Conservation (phyloP, 176 grass and related monocot genomes). For the Aegilops tauschii region DNA sequence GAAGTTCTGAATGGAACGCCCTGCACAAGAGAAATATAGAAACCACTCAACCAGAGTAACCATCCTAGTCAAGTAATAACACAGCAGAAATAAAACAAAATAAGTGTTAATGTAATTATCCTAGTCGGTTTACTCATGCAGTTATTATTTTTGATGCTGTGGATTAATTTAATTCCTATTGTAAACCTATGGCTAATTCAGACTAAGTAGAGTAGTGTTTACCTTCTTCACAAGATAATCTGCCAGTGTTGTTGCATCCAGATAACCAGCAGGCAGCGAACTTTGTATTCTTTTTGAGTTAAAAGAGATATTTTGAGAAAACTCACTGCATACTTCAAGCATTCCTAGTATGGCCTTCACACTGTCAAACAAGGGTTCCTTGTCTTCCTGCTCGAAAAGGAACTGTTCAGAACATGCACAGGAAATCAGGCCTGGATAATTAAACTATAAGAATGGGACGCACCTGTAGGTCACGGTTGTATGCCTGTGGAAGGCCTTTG, state of each 20-base stretch:
- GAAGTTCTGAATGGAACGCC: constrained; percentile 89
- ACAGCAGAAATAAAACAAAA: background rate
- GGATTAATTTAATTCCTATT: background rate
- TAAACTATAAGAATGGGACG: background rate
- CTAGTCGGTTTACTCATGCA: background rate
- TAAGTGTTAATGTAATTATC: background rate
- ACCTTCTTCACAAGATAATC: constrained; percentile 99
- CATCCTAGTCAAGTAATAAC: background rate
- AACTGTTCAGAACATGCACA: constrained; percentile 10
- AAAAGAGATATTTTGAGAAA: constrained; percentile 92
- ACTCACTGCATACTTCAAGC: constrained; percentile 92
- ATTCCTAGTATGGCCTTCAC: constrained; percentile 83
- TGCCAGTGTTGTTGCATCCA: constrained; percentile 95
- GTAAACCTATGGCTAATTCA: background rate
- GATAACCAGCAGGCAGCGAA: constrained; percentile 81
- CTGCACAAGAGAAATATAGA: constrained; percentile 21
- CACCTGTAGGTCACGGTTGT: constrained; percentile 96
- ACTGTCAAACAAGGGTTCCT: constrained; percentile 92
- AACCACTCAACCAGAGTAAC: background rate
- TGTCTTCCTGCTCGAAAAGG: constrained; percentile 76
- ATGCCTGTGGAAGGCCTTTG: constrained; percentile 95
- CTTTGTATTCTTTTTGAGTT: constrained; percentile 80
- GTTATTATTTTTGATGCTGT: background rate
- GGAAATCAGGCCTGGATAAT: background rate
- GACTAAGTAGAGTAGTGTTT: background rate